Conservation (phyloP, 768 basidiomycete genomes). For the Boletellus ananas region DNA sequence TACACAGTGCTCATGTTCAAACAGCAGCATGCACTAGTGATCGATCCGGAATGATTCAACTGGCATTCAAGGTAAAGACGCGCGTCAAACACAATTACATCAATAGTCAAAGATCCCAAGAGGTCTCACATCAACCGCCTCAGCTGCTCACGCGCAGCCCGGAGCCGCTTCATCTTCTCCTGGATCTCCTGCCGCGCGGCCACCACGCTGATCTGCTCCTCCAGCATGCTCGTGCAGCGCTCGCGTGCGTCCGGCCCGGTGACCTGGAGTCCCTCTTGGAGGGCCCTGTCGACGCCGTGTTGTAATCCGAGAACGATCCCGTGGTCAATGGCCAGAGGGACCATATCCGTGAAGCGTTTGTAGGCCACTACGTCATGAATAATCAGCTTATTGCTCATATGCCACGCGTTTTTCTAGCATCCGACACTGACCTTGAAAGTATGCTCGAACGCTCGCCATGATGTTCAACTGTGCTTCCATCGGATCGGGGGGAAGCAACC, state of each 20-base stretch:
- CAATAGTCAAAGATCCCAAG: background rate
- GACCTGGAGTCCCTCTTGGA: slow-evolving; percentile 50
- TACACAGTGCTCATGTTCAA: too few species aligned
- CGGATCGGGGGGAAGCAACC: slow-evolving; percentile 47
- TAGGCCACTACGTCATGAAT: slow-evolving; percentile 33
- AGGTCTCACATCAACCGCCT: slow-evolving; percentile 12
- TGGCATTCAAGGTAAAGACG: too few species aligned
- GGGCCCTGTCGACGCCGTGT: slow-evolving; percentile 40
- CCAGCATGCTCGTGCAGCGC: slow-evolving; percentile 49
- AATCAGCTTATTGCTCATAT: background rate
- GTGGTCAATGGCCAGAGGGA: slow-evolving; percentile 41
- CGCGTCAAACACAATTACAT: too few species aligned
- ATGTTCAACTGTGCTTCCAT: slow-evolving; percentile 56
- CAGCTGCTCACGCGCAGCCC: slow-evolving; percentile 42
- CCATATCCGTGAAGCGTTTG: slow-evolving; percentile 43
- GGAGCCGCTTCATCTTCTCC: slow-evolving; percentile 50
- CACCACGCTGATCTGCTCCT: slow-evolving; percentile 45
- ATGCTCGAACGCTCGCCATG: slow-evolving; percentile 70
- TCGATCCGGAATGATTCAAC: too few species aligned
- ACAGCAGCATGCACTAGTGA: too few species aligned
- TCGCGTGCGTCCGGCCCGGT: slow-evolving; percentile 43
- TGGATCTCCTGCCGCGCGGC: slow-evolving; percentile 44
- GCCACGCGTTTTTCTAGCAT: too few species aligned
- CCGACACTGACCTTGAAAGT: slow-evolving; percentile 61
- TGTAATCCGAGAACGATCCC: slow-evolving; percentile 44